These are phyloP conservation scores for Fusarium sarcochroum DNA, from an alignment of 2,329 filamentous ascomycete species.

Conservation along the genomic window DNA sequence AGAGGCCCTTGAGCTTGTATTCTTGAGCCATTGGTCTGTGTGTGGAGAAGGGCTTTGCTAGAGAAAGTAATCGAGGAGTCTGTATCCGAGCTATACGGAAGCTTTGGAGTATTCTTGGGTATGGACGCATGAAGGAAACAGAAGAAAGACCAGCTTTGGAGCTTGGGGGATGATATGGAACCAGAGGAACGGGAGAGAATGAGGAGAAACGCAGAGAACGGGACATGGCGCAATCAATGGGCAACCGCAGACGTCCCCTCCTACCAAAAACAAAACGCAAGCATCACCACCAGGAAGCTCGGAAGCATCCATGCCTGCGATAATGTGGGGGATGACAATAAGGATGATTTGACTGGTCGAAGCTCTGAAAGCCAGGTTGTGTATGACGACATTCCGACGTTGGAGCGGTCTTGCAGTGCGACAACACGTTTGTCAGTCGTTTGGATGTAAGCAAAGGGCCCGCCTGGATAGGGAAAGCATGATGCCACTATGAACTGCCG, in stretches of 20 bases:
- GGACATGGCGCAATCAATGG: slow-evolving; percentile 34
- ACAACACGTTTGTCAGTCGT: background rate
- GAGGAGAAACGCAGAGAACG: slow-evolving; percentile 23
- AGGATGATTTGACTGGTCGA: slow-evolving; percentile 37
- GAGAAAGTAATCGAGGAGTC: slow-evolving; percentile 17
- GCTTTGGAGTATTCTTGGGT: slow-evolving; percentile 29
- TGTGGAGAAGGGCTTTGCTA: slow-evolving; percentile 44
- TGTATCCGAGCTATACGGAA: slow-evolving; percentile 31
- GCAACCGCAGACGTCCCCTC: slow-evolving; percentile 10
- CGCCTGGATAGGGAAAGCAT: slow-evolving; percentile 3
- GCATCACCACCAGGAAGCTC: slow-evolving; percentile 37
- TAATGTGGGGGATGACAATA: slow-evolving; percentile 49
- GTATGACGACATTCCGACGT: slow-evolving; percentile 44
- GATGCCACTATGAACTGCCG: slow-evolving; percentile 24
- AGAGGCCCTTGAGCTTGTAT: slow-evolving; percentile 82
- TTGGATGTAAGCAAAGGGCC: slow-evolving; percentile 18
- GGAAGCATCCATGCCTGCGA: slow-evolving; percentile 38
- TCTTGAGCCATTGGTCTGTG: slow-evolving; percentile 65
- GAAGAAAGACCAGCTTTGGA: slow-evolving; percentile 4
- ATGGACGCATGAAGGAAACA: slow-evolving; percentile 35
- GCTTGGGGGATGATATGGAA: slow-evolving; percentile 9
- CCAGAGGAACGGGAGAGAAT: slow-evolving; percentile 13
- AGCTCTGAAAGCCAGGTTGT: slow-evolving; percentile 18
- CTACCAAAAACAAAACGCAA: slow-evolving; percentile 18
- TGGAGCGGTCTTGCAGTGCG: slow-evolving; percentile 9